Evolutionary conservation across 495 filamentous ascomycete genomes (phyloP).

Genomic region (Chaetomium tenue): DNA sequence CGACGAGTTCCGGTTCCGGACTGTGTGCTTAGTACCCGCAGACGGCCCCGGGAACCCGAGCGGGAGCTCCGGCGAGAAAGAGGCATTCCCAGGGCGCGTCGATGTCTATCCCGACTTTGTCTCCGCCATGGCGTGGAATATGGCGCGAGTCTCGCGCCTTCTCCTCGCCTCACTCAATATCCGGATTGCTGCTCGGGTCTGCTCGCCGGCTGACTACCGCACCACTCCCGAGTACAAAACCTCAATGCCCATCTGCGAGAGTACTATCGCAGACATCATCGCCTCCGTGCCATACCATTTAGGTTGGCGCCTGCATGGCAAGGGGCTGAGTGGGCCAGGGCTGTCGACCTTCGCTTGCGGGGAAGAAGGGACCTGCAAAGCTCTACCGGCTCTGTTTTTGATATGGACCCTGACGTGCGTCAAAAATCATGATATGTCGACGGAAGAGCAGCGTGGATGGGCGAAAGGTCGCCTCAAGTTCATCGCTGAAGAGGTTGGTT

Average conservation of each 20-base stretch:
- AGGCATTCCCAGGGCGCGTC: slow-evolving; percentile 54
- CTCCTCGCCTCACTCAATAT: slow-evolving; percentile 46
- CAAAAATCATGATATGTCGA: slow-evolving; percentile 44
- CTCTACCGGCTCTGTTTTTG: slow-evolving; percentile 47
- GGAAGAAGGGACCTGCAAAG: slow-evolving; percentile 39
- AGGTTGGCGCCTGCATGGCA: slow-evolving; percentile 45
- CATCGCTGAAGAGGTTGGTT: slow-evolving; percentile 44
- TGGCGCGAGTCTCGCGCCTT: slow-evolving; percentile 41
- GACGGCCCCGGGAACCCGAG: slow-evolving; percentile 33
- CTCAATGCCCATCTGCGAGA: slow-evolving; percentile 40
- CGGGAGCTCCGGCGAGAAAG: slow-evolving; percentile 38
- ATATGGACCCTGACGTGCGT: slow-evolving; percentile 39
- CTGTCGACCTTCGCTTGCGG: slow-evolving; percentile 42
- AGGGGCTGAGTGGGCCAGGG: slow-evolving; percentile 22
- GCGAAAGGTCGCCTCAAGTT: slow-evolving; percentile 41
- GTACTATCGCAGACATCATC: slow-evolving; percentile 49
- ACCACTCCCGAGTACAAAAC: slow-evolving; percentile 52
- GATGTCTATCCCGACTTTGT: slow-evolving; percentile 52
- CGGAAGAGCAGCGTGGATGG: slow-evolving; percentile 49
- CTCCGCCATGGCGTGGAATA: slow-evolving; percentile 48
- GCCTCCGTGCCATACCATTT: slow-evolving; percentile 54
- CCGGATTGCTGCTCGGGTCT: slow-evolving; percentile 50
- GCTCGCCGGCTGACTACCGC: slow-evolving; percentile 50
- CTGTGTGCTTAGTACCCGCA: slow-evolving; percentile 48
- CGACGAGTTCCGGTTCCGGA: slow-evolving; percentile 37